phyloP scores from a whole-genome alignment of 148 eudicot genomes.

The Camellia lanceoleosa region DNA sequence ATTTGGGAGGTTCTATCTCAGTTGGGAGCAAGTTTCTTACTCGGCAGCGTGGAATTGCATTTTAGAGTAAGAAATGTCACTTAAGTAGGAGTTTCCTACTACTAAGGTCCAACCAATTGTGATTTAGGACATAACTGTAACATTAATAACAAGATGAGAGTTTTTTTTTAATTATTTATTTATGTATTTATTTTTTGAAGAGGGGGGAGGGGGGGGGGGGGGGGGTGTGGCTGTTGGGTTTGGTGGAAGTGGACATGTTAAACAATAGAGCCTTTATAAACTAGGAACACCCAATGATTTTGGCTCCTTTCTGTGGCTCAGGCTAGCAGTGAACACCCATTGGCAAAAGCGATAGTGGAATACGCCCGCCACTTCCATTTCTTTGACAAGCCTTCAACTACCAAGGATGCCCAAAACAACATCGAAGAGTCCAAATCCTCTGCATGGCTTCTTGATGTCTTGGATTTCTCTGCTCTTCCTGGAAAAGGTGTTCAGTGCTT shows the following conservation, averaged over 20 bases:
- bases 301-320: conserved; percentile 10
- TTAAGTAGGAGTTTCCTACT: no score
- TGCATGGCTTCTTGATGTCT: conserved; percentile 84
- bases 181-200: background rate
- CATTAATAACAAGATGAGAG: background rate
- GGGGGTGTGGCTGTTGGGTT: background rate
- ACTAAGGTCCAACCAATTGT: background rate
- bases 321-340: conserved; percentile 98
- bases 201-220: background rate
- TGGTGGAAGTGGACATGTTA: background rate
- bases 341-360: conserved; percentile 86
- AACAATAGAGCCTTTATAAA: background rate
- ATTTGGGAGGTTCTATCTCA: no score
- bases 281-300: background rate
- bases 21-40: no score
- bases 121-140: background rate
- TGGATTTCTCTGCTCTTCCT: conserved; percentile 77
- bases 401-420: conserved; percentile 36
- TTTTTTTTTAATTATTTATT: background rate
- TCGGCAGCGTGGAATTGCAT: no score
- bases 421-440: conserved; percentile 39
- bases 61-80: no score
- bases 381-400: conserved; percentile 63
- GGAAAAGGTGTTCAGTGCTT: conserved; percentile 82
- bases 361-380: conserved; percentile 96